A percentile compares a stretch with the other conserved stretches of the same genome.
Evolutionary conservation across 1,284 basidiomycete genomes (phyloP).

Genomic region (Marasmius fiardii): DNA sequence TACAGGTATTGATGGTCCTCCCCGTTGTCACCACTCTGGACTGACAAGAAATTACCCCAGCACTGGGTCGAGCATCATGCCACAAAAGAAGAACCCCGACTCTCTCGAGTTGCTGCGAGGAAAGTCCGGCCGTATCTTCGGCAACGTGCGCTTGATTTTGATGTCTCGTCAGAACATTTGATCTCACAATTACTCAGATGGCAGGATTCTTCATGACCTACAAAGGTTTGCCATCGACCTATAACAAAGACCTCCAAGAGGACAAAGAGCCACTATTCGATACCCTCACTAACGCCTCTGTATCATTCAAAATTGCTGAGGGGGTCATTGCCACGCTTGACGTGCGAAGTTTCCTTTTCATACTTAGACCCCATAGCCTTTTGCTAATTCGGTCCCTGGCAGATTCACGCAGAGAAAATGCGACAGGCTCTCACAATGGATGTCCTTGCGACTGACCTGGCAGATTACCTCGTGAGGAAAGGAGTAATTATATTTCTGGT

Average conservation of each 20-base stretch:
- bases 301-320: conserved; percentile 89
- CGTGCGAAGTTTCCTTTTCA: conserved; percentile 45
- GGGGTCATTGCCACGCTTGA: conserved; percentile 91
- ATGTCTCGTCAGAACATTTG: background rate
- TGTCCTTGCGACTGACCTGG: conserved; percentile 95
- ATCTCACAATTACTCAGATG: conserved; percentile 54
- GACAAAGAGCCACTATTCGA: conserved; percentile 99
- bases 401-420: conserved; percentile 93
- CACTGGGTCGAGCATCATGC: conserved; percentile 99
- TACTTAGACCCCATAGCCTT: background rate
- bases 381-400: background rate
- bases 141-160: conserved; percentile 59
- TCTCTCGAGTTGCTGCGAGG: conserved; percentile 93
- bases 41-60: conserved; percentile 35
- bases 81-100: conserved; percentile 99
- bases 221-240: conserved; percentile 96
- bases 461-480: conserved; percentile 97
- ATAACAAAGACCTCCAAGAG: conserved; percentile 99
- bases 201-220: conserved; percentile 98
- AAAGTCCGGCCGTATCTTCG: conserved; percentile 93
- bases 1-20: conserved; percentile 73
- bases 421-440: conserved; percentile 89
- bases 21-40: background rate
- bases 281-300: conserved; percentile 86
- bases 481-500: conserved; percentile 59